Conservation (phyloP, 2,329 filamentous ascomycete species). For the Calonectria crousiana region DNA sequence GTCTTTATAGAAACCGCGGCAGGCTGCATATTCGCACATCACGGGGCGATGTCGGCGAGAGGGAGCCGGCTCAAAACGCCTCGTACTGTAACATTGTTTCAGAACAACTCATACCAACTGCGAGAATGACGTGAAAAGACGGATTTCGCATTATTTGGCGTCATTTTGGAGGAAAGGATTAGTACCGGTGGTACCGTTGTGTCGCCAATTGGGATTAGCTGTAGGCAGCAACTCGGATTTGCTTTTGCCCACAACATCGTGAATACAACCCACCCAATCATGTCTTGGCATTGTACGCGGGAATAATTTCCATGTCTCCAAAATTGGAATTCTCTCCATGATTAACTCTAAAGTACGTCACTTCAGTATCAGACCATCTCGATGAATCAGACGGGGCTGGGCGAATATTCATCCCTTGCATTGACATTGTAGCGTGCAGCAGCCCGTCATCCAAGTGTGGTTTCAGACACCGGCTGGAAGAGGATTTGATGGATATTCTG, state of each 20-base stretch:
- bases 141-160: not conserved
- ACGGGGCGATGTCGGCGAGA: not conserved
- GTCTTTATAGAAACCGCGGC: not conserved
- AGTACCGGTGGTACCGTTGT: not conserved
- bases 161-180: not conserved
- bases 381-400: too few species aligned
- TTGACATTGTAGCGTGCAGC: not conserved
- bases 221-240: not conserved
- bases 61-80: not conserved
- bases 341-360: not conserved
- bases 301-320: too few species aligned
- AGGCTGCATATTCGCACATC: not conserved
- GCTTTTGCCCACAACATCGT: not conserved
- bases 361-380: not conserved
- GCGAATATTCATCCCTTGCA: not conserved
- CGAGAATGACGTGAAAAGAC: not conserved
- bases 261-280: not conserved
- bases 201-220: not conserved
- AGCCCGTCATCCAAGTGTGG: not conserved
- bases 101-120: not conserved
- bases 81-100: not conserved
- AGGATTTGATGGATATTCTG: too few species aligned
- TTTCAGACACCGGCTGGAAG: not conserved
- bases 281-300: not conserved
- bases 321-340: too few species aligned